Evolutionary conservation across 148 eudicot species (phyloP).

Genomic region (Pouteria glomerata): DNA sequence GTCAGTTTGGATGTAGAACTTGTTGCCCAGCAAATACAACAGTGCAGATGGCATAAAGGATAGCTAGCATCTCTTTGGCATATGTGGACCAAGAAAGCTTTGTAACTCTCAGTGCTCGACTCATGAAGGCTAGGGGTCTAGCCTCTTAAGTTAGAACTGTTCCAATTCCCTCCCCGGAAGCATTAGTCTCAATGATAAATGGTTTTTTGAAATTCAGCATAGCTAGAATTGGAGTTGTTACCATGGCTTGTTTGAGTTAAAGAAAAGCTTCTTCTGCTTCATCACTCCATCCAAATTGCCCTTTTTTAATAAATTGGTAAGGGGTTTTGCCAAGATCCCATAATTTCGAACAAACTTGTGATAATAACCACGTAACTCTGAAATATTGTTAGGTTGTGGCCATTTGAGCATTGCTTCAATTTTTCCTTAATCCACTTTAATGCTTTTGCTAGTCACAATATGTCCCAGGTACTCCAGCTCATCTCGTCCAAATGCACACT

Average conservation of each 20-base stretch:
- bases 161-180: background rate
- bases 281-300: no score
- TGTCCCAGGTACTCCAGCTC: background rate
- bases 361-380: background rate
- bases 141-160: no score
- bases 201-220: no score
- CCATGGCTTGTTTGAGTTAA: no score
- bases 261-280: no score
- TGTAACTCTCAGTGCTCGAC: no score
- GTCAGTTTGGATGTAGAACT: no score
- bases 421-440: background rate
- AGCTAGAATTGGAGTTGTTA: no score
- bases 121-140: no score
- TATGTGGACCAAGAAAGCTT: no score
- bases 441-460: background rate
- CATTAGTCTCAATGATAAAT: no score
- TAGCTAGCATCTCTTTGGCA: background rate
- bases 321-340: background rate
- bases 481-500: background rate
- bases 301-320: background rate
- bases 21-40: no score
- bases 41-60: background rate
- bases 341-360: background rate
- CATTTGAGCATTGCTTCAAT: background rate
- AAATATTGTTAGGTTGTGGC: background rate